Evolutionary conservation across 441 rosid genomes (phyloP), one percentile per base, ranked within the genome.

Genomic region (Adansonia madagascariensis): DNA sequence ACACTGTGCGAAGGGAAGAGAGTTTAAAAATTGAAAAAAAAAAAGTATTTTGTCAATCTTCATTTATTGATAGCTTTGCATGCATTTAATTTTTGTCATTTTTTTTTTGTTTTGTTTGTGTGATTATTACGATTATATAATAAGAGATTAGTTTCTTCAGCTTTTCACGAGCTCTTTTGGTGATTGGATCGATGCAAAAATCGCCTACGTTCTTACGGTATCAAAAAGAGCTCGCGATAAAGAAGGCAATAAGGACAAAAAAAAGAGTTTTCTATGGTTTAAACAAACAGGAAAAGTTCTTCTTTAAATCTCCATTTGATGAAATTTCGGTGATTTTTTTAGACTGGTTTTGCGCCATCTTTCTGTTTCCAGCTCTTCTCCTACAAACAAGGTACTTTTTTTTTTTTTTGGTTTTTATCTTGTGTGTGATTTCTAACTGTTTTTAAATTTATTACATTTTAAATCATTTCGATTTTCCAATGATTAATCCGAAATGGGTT

Each of bases 141-240:
- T 65, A 53, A 49, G 56, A 46, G 41, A 0, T 10, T 4, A 14
- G 22, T n/a, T 72, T 81, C 82, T 31, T 83, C 68, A 61, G 77
- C 35, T 70, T 62, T 76, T 88, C 88, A 66, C 87, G 87, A 74
- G 83, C 74, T 63, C 41, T 82, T 82, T 74, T 49, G 31, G 62
- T 82, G 90, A 81, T 89, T 87, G 89, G 90, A 90, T 91, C 92
- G 85, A 75, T 80, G 80, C 85, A 83, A 82, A 85, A 76, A 75
- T 73, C 72, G 60, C 63, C 63, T 59, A 46, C 71, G 22, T 39
- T 27, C 31, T 59, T 18, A 18, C 78, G 7, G 41, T 9, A 4
- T 20, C 75, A 6, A 62, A 27, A 9, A 43, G 6, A 6, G 31
- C 14, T 27, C 2, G 60, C 31, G 2, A 27, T 27, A 27, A 1